Base-by-base conservation (phyloP, 805 yeast species). In the Schwanniomyces polymorphus region DNA sequence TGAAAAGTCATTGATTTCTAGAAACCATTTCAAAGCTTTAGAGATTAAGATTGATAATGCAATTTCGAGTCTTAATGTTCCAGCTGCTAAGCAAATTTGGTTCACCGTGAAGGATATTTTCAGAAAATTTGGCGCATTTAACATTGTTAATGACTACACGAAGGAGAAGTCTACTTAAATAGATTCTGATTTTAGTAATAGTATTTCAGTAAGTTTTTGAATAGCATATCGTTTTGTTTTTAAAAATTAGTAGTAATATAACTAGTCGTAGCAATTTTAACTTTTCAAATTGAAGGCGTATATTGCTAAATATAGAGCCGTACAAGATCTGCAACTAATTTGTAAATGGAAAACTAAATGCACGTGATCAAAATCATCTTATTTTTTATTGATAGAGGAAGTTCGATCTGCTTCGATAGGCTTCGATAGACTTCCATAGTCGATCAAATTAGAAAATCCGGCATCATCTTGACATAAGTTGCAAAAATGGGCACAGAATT, bases 1-100 rank as follows among this genome's bases (percentile, higher is more conserved):
- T 62, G 95, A 89, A 61, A 83, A 82, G 55, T 86, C 94, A 3
- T 72, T 81, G 27, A 84, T 82, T 70, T 85, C 90, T 46, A 84
- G 88, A 67, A 72, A 79, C 52, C 83, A 82, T 27, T 73, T 89
- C 61, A 82, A 86, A 70, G 72, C 76, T 44, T 72, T 85, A 72
- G 95, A 88, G 65, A 84, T 86, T 41, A 58, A 57, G 45, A 52
- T 68, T 45, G 76, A 72, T 46, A 58, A 58, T n/a, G 41, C 56
- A 14, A 65, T 70, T 44, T 63, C 59, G 58, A 49, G 55, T 25
- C 46, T 58, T 6, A 57, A 58, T 35, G 49, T 58, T 41, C 75
- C 76, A 11, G 60, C 60, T 2, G 63, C 61, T 27, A 72, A 66
- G 57, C 60, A 67, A 37, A 62, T 55, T n/a, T 73, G 78, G 78